Evolutionary conservation across 768 basidiomycete genomes (phyloP), one percentile per base, ranked within the genome.

Genomic region (Hortiboletus campestris): DNA sequence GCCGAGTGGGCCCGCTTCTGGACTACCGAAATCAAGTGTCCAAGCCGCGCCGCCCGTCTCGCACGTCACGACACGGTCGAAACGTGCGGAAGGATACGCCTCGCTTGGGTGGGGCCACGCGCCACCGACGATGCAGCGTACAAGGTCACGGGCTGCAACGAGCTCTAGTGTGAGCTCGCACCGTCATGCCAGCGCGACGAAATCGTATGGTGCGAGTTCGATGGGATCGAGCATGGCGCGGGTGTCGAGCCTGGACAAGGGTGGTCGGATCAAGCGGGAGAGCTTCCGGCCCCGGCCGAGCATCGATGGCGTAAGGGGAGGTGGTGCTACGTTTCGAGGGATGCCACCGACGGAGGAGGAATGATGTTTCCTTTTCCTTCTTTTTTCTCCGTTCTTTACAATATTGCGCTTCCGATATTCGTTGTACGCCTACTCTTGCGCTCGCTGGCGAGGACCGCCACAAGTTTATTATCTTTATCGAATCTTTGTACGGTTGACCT

Each of bases 231-330:
- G 42, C 31, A 42, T 46, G 19, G n/a, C 52, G 38, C 68, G 63
- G 7, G 49, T 61, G 8, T 42, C 47, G 20, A 60, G 58, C 41
- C 28, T 55, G 40, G 77, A 75, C 68, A 85, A 84, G 63, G 78
- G 79, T 31, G 71, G 78, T 39, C 72, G 83, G 48, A 80, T 81
- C 39, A 72, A 79, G 56, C 78, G 86, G 59, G 90, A 93, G 74
- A 93, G 90, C 70, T 94, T 93, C 71, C 89, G 83, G 66, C 91
- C 91, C 11, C 77, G 91, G 35, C 82, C 89, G 41, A 92, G 90
- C 62, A 71, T 84, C 19, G 90, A 91, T 60, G 76, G 72, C 0
- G 42, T 58, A 52, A 54, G 60, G 39, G 46, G 46, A 25, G 44
- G 46, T 2, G 56, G 59, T 7, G 13, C 41, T 4, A 39, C 56